Conservation (phyloP, 73 alveolate genomes). For the Stentor roeselii region DNA sequence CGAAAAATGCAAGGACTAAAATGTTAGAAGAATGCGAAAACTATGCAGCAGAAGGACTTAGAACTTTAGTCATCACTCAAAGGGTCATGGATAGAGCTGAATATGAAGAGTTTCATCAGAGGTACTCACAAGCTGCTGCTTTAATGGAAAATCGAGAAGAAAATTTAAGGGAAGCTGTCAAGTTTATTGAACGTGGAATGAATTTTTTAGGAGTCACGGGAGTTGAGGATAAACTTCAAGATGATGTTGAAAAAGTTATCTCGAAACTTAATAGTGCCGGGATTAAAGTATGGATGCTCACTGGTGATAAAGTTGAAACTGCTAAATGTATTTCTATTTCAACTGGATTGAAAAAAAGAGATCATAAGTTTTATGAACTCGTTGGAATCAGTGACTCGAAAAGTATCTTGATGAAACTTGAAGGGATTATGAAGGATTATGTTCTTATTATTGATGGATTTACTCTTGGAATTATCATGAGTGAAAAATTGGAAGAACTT, state of each 20-base stretch:
- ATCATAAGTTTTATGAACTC: conserved; percentile 34
- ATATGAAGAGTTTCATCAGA: conserved; percentile 59
- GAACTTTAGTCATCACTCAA: conserved; percentile 85
- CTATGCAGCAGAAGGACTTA: conserved; percentile 90
- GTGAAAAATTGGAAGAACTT: conserved; percentile 2
- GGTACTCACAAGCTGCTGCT: conserved; percentile 70
- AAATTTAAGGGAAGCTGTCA: conserved; percentile 52
- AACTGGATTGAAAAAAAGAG: conserved; percentile 42
- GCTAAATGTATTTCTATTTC: conserved; percentile 90
- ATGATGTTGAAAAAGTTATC: conserved; percentile 70
- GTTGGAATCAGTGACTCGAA: too few species aligned
- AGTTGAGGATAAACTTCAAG: conserved; percentile 91
- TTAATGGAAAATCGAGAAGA: conserved; percentile 73
- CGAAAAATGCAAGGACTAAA: conserved; percentile 56
- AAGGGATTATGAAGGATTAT: conserved; percentile 34
- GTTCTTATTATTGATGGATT: conserved; percentile 56
- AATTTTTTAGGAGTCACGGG: conserved; percentile 89
- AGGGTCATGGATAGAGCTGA: conserved; percentile 60
- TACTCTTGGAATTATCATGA: conserved; percentile 33
- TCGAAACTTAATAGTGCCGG: conserved; percentile 85
- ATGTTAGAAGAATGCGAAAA: conserved; percentile 82
- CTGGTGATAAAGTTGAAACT: conserved; percentile 94
- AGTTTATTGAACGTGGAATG: conserved; percentile 77
- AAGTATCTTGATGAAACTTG: conserved; percentile 25
- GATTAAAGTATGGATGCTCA: conserved; percentile 88